Conservation (phyloP, 371 early-diverging fungal species). For the Syncephalastrum monosporum region DNA sequence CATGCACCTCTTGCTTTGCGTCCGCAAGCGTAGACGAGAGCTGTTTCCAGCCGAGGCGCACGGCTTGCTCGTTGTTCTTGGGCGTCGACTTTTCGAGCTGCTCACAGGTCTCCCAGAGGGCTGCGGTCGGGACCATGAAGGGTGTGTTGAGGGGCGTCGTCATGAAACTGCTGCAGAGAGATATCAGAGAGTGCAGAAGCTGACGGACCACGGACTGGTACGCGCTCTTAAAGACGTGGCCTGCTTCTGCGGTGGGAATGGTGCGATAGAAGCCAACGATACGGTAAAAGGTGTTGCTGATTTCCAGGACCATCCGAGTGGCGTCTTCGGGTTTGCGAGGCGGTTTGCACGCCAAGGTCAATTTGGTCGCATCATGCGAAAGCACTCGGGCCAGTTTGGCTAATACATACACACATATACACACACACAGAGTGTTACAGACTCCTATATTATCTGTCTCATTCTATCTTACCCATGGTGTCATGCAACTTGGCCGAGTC, state of each 20-base stretch:
- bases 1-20: constrained; percentile 38
- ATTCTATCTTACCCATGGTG: constrained; percentile 26
- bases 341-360: constrained; percentile 49
- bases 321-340: constrained; percentile 41
- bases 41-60: constrained; percentile 17
- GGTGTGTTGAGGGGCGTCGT: constrained; percentile 8
- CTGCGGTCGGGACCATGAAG: constrained; percentile 46
- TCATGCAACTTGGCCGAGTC: constrained; percentile 25
- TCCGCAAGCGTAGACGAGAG: constrained; percentile 26
- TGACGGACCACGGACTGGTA: constrained; percentile 23
- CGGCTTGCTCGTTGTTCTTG: constrained; percentile 35
- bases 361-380: constrained; percentile 47
- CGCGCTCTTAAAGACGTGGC: constrained; percentile 21
- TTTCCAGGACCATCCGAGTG: constrained; percentile 34
- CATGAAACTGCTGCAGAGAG: constrained; percentile 30
- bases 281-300: constrained; percentile 41
- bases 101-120: constrained; percentile 45
- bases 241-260: constrained; percentile 20
- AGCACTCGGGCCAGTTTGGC: constrained; percentile 35
- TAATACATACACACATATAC: not conserved
- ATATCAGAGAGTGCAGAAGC: constrained; percentile 22
- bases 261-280: constrained; percentile 41
- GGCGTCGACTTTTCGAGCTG: constrained; percentile 20
- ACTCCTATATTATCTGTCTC: not conserved
- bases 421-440: not conserved